Percentiles rank a stretch among this genome's conserved stretches.
phyloP scores from a whole-genome alignment of 768 basidiomycete species.

The Russula lepida region DNA sequence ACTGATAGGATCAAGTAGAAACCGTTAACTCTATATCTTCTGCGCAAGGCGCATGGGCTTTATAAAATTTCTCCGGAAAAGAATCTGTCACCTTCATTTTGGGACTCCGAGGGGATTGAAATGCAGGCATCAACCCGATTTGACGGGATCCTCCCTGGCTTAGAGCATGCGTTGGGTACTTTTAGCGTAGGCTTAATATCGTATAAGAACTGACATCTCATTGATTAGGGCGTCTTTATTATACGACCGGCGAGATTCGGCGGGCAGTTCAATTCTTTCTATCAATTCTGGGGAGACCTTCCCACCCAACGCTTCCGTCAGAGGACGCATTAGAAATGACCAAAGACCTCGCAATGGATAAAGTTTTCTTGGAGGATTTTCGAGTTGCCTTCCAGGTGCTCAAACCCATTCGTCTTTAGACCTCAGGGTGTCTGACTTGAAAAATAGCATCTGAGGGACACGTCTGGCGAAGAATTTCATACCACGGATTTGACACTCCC shows the following conservation, averaged over 20 bases:
- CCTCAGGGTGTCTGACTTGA: not conserved
- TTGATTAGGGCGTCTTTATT: slow-evolving; percentile 69
- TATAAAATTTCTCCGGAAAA: slow-evolving; percentile 46
- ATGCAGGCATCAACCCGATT: slow-evolving; percentile 38
- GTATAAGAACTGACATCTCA: slow-evolving; percentile 1
- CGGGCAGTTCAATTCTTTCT: slow-evolving; percentile 76
- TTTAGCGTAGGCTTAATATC: not conserved
- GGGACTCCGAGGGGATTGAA: slow-evolving; percentile 56
- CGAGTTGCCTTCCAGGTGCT: slow-evolving; percentile 74
- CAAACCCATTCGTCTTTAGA: not conserved
- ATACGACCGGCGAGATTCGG: slow-evolving; percentile 79
- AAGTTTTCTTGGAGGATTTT: slow-evolving; percentile 81
- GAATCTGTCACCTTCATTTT: slow-evolving; percentile 69
- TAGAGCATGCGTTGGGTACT: slow-evolving; percentile 73
- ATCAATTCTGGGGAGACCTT: slow-evolving; percentile 50
- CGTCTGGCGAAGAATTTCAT: slow-evolving; percentile 38
- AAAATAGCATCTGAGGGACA: slow-evolving; percentile 62
- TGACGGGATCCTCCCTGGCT: slow-evolving; percentile 57
- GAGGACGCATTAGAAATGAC: slow-evolving; percentile 15
- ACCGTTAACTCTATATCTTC: slow-evolving; percentile 76
- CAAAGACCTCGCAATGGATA: slow-evolving; percentile 36
- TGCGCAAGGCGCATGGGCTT: slow-evolving; percentile 60
- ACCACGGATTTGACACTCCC: slow-evolving; percentile 50
- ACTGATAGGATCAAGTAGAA: slow-evolving; percentile 42
- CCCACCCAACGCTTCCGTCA: slow-evolving; percentile 18